Percentiles rank a stretch among this genome's conserved stretches.
phyloP scores from a whole-genome alignment of 768 basidiomycete genomes.

The Dioszegia aurantiaca region DNA sequence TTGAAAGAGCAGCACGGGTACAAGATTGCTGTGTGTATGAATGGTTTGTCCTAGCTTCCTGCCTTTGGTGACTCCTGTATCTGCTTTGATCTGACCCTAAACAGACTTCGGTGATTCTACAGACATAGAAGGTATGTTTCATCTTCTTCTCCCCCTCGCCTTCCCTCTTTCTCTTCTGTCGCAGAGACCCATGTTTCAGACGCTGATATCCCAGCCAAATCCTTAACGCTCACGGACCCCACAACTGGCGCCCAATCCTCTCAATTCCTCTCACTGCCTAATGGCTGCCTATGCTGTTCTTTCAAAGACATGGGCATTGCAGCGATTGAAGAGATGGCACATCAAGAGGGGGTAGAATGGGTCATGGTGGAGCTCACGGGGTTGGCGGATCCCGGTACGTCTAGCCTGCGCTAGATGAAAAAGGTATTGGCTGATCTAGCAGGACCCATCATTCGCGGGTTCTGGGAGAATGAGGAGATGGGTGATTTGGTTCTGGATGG shows the following conservation, averaged over 20 bases:
- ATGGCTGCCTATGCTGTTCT: slow-evolving; percentile 97
- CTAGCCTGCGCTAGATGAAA: not conserved
- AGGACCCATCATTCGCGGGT: slow-evolving; percentile 50
- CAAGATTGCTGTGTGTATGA: slow-evolving; percentile 96
- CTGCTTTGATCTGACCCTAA: no score
- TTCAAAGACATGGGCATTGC: slow-evolving; percentile 91
- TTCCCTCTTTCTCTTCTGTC: not conserved
- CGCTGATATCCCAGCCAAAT: slow-evolving; percentile 61
- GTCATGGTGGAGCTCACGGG: slow-evolving; percentile 95
- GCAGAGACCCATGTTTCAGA: not conserved
- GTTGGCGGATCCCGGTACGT: slow-evolving; percentile 83
- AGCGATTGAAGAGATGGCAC: slow-evolving; percentile 78
- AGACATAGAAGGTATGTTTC: slow-evolving; percentile 78
- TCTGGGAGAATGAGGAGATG: slow-evolving; percentile 56
- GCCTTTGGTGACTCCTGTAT: no score
- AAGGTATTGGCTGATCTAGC: not conserved
- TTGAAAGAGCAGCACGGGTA: slow-evolving; percentile 91
- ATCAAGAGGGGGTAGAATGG: slow-evolving; percentile 64
- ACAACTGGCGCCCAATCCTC: slow-evolving; percentile 63
- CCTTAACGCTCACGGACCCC: slow-evolving; percentile 72
- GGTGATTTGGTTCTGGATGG: slow-evolving; percentile 62
- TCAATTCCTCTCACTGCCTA: slow-evolving; percentile 77
- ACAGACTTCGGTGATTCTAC: slow-evolving; percentile 83
- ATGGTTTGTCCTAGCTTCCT: slow-evolving; percentile 57
- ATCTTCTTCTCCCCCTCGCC: not conserved